These are phyloP conservation scores for Apiotrichum porosum DNA, from an alignment of 1,284 basidiomycete species.

Conservation along the genomic window DNA sequence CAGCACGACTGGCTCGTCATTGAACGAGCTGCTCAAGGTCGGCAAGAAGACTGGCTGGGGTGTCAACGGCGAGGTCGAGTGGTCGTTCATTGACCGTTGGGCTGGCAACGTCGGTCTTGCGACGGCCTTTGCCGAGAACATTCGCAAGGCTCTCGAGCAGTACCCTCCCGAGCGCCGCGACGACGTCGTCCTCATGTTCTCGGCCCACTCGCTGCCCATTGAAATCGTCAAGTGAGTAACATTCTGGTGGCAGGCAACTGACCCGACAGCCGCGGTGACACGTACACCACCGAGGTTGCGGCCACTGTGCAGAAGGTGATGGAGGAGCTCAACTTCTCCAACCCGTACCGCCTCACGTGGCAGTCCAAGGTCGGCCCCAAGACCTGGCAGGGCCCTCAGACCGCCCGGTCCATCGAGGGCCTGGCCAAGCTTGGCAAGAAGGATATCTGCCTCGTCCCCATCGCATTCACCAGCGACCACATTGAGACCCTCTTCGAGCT, in stretches of 20 bases:
- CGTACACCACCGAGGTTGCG: conserved; percentile 92
- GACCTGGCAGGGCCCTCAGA: conserved; percentile 98
- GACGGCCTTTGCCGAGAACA: conserved; percentile 86
- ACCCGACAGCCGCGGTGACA: conserved; percentile 85
- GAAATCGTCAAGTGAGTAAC: conserved; percentile 72
- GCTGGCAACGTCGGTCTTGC: conserved; percentile 90
- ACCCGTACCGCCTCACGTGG: conserved; percentile 86
- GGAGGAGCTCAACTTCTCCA: conserved; percentile 68
- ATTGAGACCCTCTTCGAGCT: conserved; percentile 98
- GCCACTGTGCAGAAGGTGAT: conserved; percentile 88
- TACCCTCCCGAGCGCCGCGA: conserved; percentile 66
- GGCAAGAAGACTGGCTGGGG: conserved; percentile 50
- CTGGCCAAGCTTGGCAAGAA: conserved; percentile 83
- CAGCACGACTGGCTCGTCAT: conserved; percentile 91
- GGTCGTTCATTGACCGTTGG: conserved; percentile 99
- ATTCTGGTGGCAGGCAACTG: background rate
- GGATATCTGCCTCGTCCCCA: conserved; percentile 82
- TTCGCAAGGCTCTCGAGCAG: conserved; percentile 74
- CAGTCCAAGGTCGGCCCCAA: conserved; percentile 96
- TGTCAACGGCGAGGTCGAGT: conserved; percentile 63
- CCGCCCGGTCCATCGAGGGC: conserved; percentile 84
- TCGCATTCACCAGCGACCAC: conserved; percentile 98
- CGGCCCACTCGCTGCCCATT: conserved; percentile 96
- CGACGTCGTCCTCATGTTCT: conserved; percentile 84
- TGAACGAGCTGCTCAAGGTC: conserved; percentile 81